Evolutionary conservation across 495 filamentous ascomycete species (phyloP), one percentile per base, ranked within the genome.

Genomic region (Parmelia sp.): DNA sequence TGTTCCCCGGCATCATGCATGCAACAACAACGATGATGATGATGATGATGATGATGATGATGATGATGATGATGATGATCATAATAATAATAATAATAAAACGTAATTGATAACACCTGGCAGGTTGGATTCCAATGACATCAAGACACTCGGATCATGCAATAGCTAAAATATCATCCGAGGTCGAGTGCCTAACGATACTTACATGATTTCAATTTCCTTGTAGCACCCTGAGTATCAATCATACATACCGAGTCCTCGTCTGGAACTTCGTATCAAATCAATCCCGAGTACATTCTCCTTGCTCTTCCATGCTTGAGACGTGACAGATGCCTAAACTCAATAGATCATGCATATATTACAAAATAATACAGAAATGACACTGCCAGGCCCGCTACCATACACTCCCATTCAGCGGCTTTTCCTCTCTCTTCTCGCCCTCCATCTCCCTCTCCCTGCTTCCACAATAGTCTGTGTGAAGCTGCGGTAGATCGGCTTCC

Each of bases 401-500:
- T 33, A 40, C 27, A 25, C 35, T 15, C 10, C 23, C 40, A 23
- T 40, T 15, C 21, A 44, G 12, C 19, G n/a, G 19, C 42, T 8
- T 49, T 64, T 64, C 44, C 58, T 59, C 6, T 45, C 42, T 49
- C 27, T 59, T 21, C 62, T 49, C 33, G 37, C 47, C 31, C n/a
- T 64, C 62, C 62, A 64, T 12, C 37, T 59, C 1, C 40, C 55
- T n/a, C 15, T 59, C 10, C 55, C 55, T 14, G 35, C 33, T n/a
- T 64, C 62, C 14, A 58, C 35, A 31, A 59, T 17, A 2, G 62
- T 64, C 36, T 64, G 51, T 29, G 55, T 59, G 0, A 64, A 36
- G 33, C 56, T 64, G 25, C 62, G 62, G 65, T 83, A 83, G 55
- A 83, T 79, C 1, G 78, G 75, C 64, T 73, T 80, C 1, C 80